Percentiles rank a stretch among this genome's conserved stretches.
phyloP scores from a whole-genome alignment of 768 basidiomycete species.

The Crassisporium funariophilum region DNA sequence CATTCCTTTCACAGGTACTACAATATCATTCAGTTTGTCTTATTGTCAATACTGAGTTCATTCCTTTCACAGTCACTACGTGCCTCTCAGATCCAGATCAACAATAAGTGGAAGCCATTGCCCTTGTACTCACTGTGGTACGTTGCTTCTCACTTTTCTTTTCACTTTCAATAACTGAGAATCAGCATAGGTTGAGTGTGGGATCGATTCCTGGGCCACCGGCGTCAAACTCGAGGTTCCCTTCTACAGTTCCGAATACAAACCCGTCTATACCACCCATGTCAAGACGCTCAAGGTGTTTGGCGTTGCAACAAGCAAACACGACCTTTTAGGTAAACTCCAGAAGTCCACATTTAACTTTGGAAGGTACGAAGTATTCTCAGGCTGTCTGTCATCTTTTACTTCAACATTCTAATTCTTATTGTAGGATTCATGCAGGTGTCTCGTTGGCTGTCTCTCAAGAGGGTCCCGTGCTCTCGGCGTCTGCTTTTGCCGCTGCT shows the following conservation, averaged over 20 bases:
- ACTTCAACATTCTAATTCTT: background rate
- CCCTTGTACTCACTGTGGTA: constrained; percentile 20
- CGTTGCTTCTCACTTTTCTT: background rate
- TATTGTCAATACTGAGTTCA: too few relatives aligned
- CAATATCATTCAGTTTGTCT: too few relatives aligned
- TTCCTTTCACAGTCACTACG: too few relatives aligned
- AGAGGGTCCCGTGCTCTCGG: background rate
- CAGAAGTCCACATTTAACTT: background rate
- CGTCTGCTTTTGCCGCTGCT: background rate
- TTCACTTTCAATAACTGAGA: background rate
- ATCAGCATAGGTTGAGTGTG: constrained; percentile 1
- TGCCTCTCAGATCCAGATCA: too few relatives aligned
- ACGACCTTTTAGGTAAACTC: constrained; percentile 1
- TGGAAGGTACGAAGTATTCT: background rate
- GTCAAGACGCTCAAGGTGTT: constrained; percentile 2
- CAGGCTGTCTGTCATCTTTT: background rate
- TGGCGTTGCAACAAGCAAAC: constrained; percentile 1
- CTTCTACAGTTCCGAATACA: constrained; percentile 3
- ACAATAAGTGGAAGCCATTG: constrained; percentile 11
- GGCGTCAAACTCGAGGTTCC: constrained; percentile 4
- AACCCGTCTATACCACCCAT: background rate
- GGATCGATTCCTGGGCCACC: constrained; percentile 4
- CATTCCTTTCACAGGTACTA: too few relatives aligned
- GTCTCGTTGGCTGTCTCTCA: background rate
- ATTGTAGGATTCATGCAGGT: background rate